These are phyloP conservation scores for Fulvia fulva DNA, from an alignment of 2,329 filamentous ascomycete species.

Conservation along the genomic window DNA sequence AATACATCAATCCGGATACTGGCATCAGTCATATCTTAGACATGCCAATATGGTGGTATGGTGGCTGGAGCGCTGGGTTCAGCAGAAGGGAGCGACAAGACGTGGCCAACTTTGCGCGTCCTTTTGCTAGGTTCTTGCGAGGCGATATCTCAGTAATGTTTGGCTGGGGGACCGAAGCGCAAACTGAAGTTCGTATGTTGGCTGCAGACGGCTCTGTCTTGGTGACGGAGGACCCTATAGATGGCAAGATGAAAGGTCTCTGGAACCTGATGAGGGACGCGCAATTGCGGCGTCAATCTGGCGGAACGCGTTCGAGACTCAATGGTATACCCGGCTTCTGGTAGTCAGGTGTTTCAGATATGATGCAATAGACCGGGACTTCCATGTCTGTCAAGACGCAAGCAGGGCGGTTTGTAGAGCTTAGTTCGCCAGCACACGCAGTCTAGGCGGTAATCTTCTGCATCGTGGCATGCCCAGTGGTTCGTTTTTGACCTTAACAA, in stretches of 20 bases:
- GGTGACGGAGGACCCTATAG: conserved; percentile 11
- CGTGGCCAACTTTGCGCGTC: conserved; percentile 12
- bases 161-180: conserved; percentile 16
- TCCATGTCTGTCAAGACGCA: not conserved
- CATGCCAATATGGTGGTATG: conserved; percentile 16
- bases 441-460: not conserved
- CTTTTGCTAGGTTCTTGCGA: conserved; percentile 15
- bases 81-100: conserved; percentile 16
- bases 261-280: conserved; percentile 17
- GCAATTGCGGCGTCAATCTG: conserved; percentile 9
- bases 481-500: not conserved
- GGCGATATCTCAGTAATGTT: conserved; percentile 7
- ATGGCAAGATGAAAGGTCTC: conserved; percentile 11
- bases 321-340: not conserved
- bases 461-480: not conserved
- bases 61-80: conserved; percentile 18
- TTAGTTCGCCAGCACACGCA: not conserved
- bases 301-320: not conserved
- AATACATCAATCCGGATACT: conserved; percentile 6
- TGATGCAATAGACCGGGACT: not conserved
- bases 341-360: not conserved
- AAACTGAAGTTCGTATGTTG: conserved; percentile 16
- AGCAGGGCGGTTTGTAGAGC: not conserved
- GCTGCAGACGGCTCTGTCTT: conserved; percentile 8
- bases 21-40: conserved; percentile 15